Base-by-base conservation (phyloP, 179 eudicot genomes). In the Gypsophila paniculata region DNA sequence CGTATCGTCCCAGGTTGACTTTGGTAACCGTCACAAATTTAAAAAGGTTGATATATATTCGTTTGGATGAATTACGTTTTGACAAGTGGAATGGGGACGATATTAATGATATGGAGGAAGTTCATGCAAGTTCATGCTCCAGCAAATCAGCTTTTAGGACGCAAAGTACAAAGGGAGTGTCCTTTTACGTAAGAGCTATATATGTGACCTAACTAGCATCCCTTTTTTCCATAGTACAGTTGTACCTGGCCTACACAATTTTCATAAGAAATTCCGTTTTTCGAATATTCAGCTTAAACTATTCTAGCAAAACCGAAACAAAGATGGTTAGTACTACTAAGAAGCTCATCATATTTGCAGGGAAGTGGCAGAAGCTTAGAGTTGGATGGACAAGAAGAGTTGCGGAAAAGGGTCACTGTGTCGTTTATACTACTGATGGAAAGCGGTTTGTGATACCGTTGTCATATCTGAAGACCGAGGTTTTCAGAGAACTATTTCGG, bases 401-500 rank as follows among this genome's bases (percentile, higher is more conserved):
- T 55, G 69, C 78, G 10, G 74, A 67, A 5, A 82, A 84, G 81
- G 87, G 86, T 44, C 83, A 82, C 61, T 86, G 84, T 71, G 79
- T 73, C 5, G 73, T 82, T 22, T 86, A 82, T 69, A 78, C 80
- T 6, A 53, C 60, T 42, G 84, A 82, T 58, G 73, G 57, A 54
- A 79, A 62, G 21, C 77, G 89, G 22, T 86, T 82, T 61, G 70
- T 74, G 76, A 66, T 86, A 70, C 84, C 85, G 3, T 65, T 86
- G 34, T 80, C 39, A 2, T 78, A 80, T 68, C 78, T 85, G 5
- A 60, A 72, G n/a, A 77, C 63, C 15, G 69, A 64, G 22, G 72
- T 81, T 48, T 55, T 88, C n/a, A 65, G 72, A 76, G 83, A 86
- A 69, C 82, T 88, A 25, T 72, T 86, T 8, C 62, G 59, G 14